Percentiles rank a stretch among this genome's conserved stretches.
Conservation (phyloP, 192 early-diverging fungal species). For the Linnemannia zychae region DNA sequence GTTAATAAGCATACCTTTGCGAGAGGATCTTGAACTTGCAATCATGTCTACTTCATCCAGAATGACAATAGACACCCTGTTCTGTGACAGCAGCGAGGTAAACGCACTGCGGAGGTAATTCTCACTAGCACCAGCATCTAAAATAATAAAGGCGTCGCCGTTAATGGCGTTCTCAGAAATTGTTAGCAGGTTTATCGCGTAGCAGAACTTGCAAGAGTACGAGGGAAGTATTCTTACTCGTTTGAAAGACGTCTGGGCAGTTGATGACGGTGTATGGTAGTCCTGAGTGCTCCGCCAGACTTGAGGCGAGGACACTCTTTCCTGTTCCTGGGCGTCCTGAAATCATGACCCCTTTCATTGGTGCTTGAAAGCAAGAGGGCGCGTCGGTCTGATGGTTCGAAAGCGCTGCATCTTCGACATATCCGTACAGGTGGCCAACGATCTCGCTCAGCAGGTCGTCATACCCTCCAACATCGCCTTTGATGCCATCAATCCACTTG, state of each 20-base stretch:
- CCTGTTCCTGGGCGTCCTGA: constrained; percentile 67
- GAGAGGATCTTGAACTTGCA: constrained; percentile 44
- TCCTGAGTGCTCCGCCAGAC: constrained; percentile 57
- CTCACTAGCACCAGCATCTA: constrained; percentile 71
- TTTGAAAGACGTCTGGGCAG: constrained; percentile 65
- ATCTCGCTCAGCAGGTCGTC: constrained; percentile 49
- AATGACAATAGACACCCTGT: constrained; percentile 62
- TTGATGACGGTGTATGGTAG: constrained; percentile 62
- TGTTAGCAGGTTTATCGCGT: background rate
- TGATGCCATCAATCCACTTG: constrained; percentile 21
- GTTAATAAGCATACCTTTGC: constrained; percentile 35
- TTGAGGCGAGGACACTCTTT: constrained; percentile 62
- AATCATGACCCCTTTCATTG: constrained; percentile 60
- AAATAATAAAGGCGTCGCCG: background rate
- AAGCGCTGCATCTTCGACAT: constrained; percentile 16
- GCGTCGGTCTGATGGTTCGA: background rate
- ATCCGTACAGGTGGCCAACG: constrained; percentile 38
- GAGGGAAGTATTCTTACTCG: constrained; percentile 29
- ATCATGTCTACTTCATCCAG: constrained; percentile 72
- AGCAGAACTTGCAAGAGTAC: background rate
- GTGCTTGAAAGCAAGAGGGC: constrained; percentile 21
- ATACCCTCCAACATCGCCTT: constrained; percentile 45
- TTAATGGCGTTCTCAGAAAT: too few relatives aligned
- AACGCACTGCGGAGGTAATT: constrained; percentile 59
- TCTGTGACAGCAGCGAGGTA: constrained; percentile 22